A percentile compares a stretch with the other conserved stretches of the same genome.
Evolutionary conservation across 2,329 filamentous ascomycete genomes (phyloP).

Genomic region (Aureobasidium namibiae): DNA sequence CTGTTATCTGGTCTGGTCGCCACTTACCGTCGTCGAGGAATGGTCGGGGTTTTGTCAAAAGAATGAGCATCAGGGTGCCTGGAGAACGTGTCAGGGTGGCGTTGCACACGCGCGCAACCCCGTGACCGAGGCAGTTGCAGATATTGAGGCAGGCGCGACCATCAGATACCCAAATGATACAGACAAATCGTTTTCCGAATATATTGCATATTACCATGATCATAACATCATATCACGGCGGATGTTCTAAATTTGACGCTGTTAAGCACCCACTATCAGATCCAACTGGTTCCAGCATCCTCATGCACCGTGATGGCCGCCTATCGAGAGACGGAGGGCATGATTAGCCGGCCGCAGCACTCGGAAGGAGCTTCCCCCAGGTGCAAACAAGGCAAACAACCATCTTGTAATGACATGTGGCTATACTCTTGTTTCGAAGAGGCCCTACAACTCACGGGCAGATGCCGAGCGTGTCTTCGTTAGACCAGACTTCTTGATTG

Average conservation of each 20-base stretch:
- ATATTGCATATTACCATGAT: too few species aligned
- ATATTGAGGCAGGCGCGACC: slow-evolving; percentile 2
- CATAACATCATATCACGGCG: too few species aligned
- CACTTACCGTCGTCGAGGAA: background rate
- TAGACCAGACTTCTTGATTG: background rate
- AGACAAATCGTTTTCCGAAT: too few species aligned
- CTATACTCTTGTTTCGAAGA: background rate
- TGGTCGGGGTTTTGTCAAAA: background rate
- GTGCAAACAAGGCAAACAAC: slow-evolving; percentile 1
- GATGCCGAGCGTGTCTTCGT: background rate
- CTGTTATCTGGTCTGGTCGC: background rate
- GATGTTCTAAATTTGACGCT: background rate
- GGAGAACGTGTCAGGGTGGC: slow-evolving; percentile 4
- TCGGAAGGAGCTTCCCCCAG: background rate
- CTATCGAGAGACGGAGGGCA: background rate
- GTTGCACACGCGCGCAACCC: background rate
- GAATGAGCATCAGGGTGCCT: slow-evolving; percentile 5
- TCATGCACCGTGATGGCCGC: background rate
- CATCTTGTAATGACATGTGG: slow-evolving; percentile 2
- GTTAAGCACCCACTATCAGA: background rate
- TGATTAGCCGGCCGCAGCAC: background rate
- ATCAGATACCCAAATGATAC: too few species aligned
- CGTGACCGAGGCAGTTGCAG: background rate
- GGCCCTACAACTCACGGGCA: background rate
- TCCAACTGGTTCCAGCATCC: background rate